These are phyloP conservation scores for Syzygium grande DNA, from an alignment of 345 rosid genomes.

Conservation along the genomic window DNA sequence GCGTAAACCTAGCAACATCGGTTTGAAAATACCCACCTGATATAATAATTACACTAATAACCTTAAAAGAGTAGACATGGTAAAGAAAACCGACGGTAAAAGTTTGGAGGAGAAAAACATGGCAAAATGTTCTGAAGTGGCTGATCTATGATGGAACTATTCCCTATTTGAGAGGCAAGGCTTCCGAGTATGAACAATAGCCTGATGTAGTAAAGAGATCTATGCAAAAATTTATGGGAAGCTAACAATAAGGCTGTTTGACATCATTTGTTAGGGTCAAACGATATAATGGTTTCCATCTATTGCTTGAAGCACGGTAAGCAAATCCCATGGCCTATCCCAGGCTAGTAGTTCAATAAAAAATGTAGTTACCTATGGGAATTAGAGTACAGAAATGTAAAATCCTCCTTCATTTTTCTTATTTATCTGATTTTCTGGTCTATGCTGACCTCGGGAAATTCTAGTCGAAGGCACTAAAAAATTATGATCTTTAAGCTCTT, in stretches of 20 bases:
- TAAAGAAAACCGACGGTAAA: background rate
- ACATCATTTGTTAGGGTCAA: background rate
- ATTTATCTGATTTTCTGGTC: background rate
- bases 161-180: background rate
- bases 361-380: background rate
- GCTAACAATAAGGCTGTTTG: background rate
- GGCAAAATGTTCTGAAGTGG: background rate
- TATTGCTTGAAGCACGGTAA: background rate
- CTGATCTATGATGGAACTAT: background rate
- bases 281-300: background rate
- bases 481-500: background rate
- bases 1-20: constrained; percentile 80
- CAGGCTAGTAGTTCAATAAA: background rate
- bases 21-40: constrained; percentile 93
- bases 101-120: background rate
- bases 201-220: background rate
- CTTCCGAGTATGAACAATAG: background rate
- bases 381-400: background rate
- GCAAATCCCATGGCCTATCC: background rate
- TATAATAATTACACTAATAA: background rate
- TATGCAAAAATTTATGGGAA: background rate
- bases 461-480: background rate
- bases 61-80: background rate
- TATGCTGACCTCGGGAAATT: background rate
- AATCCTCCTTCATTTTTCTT: background rate